Evolutionary conservation across 1,284 basidiomycete genomes (phyloP).

Genomic region (Cryptococcus hybrid): DNA sequence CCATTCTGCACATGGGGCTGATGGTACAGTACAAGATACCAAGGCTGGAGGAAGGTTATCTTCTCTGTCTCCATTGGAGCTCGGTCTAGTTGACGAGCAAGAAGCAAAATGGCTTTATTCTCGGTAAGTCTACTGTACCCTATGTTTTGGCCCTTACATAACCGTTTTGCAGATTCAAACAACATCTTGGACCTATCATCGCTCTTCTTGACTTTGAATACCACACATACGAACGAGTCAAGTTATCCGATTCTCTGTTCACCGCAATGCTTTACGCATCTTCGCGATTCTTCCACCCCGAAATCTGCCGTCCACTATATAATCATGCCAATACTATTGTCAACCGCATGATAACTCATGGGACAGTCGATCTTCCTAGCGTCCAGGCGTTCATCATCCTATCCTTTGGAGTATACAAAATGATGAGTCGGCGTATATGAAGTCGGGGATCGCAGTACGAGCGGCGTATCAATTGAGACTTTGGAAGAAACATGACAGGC

Average conservation of each 20-base stretch:
- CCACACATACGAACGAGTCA: conserved; percentile 15
- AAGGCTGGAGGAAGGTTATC: neutral
- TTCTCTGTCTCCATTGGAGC: neutral
- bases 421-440: conserved; percentile 19
- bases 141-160: neutral
- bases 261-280: conserved; percentile 25
- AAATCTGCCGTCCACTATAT: conserved; percentile 9
- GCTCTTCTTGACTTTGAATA: conserved; percentile 19
- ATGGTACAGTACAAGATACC: neutral
- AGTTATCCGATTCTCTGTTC: conserved; percentile 20
- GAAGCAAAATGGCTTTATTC: conserved; percentile 2
- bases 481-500: conserved; percentile 16
- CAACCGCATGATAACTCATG: conserved; percentile 9
- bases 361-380: conserved; percentile 11
- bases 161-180: conserved; percentile 12
- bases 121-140: neutral
- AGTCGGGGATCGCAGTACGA: conserved; percentile 31
- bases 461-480: conserved; percentile 29
- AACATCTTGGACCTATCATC: conserved; percentile 21
- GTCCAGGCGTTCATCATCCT: conserved; percentile 17
- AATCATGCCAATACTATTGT: conserved; percentile 16
- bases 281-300: conserved; percentile 16
- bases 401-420: conserved; percentile 13
- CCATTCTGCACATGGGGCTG: neutral
- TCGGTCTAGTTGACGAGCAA: conserved; percentile 3